These are phyloP conservation scores for Ogataea zsoltii DNA, from an alignment of 805 yeast species.

Conservation along the genomic window DNA sequence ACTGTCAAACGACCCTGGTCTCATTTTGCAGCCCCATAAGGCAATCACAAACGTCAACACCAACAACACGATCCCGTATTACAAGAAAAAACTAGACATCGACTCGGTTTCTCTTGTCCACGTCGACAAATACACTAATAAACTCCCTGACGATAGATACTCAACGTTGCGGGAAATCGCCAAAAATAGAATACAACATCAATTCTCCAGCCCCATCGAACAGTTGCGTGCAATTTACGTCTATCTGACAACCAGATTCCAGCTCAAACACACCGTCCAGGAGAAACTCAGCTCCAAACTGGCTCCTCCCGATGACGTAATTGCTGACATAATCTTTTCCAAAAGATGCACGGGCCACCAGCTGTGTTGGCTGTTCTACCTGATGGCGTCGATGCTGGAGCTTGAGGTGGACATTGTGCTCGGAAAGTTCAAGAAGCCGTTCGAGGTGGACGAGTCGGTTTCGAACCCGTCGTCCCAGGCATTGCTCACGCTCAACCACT, in stretches of 20 bases:
- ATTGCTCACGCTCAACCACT: conserved; percentile 65
- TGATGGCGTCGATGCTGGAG: conserved; percentile 67
- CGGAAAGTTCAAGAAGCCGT: conserved; percentile 84
- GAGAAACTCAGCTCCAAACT: conserved; percentile 34
- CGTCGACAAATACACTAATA: conserved; percentile 45
- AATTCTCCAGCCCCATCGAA: conserved; percentile 55
- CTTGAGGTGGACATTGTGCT: conserved; percentile 74
- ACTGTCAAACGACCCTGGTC: conserved; percentile 57
- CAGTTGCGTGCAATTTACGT: conserved; percentile 64
- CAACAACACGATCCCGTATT: conserved; percentile 40
- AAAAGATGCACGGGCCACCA: conserved; percentile 48
- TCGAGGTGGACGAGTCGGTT: conserved; percentile 41
- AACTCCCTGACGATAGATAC: conserved; percentile 38
- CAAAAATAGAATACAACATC: conserved; percentile 50
- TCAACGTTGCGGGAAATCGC: conserved; percentile 58
- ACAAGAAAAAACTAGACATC: conserved; percentile 11
- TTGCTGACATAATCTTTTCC: conserved; percentile 31
- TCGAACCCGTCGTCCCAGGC: conserved; percentile 32
- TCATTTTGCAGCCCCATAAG: conserved; percentile 63
- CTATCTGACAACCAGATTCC: conserved; percentile 61
- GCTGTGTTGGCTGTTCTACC: conserved; percentile 72
- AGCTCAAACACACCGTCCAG: conserved; percentile 39
- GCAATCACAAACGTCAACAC: conserved; percentile 45
- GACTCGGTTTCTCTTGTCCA: conserved; percentile 35
- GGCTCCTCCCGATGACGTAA: conserved; percentile 27